Conservation (phyloP, 2,329 filamentous ascomycete species). For the Aureobasidium sp. region DNA sequence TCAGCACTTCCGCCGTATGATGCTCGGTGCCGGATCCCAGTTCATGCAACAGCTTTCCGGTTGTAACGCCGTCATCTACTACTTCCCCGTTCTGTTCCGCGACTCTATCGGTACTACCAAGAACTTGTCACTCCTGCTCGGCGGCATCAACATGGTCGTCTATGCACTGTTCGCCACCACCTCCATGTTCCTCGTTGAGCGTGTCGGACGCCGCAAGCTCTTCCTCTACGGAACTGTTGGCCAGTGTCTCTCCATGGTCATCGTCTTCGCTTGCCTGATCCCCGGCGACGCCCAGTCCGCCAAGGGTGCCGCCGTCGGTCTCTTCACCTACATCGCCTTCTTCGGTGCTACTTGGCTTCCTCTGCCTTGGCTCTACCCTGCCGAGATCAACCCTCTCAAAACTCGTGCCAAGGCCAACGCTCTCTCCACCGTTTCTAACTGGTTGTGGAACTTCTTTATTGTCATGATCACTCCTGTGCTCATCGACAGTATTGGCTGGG, state of each 20-base stretch:
- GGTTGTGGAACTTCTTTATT: slow-evolving; percentile 45
- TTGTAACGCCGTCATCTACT: slow-evolving; percentile 43
- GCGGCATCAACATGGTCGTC: slow-evolving; percentile 49
- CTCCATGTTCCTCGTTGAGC: slow-evolving; percentile 60
- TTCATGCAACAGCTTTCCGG: slow-evolving; percentile 57
- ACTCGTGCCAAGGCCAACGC: slow-evolving; percentile 51
- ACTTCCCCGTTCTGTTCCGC: slow-evolving; percentile 36
- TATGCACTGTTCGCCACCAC: slow-evolving; percentile 50
- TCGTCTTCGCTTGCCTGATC: slow-evolving; percentile 37
- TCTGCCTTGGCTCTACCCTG: slow-evolving; percentile 28
- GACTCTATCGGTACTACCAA: slow-evolving; percentile 44
- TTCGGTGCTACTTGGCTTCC: slow-evolving; percentile 51
- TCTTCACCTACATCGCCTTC: slow-evolving; percentile 64
- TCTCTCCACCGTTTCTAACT: slow-evolving; percentile 48
- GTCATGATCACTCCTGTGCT: slow-evolving; percentile 40
- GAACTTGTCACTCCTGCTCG: slow-evolving; percentile 38
- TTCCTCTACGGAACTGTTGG: slow-evolving; percentile 41
- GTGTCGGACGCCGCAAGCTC: slow-evolving; percentile 46
- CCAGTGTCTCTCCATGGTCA: slow-evolving; percentile 49
- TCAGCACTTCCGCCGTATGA: slow-evolving; percentile 58
- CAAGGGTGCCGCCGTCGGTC: slow-evolving; percentile 49
- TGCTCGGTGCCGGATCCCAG: slow-evolving; percentile 53
- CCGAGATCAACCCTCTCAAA: slow-evolving; percentile 46
- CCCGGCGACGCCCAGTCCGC: slow-evolving; percentile 25
- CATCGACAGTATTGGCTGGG: slow-evolving; percentile 31